A percentile compares a stretch with the other conserved stretches of the same genome.
Conservation (phyloP, 2,329 filamentous ascomycete species). For the Alternaria viburni region DNA sequence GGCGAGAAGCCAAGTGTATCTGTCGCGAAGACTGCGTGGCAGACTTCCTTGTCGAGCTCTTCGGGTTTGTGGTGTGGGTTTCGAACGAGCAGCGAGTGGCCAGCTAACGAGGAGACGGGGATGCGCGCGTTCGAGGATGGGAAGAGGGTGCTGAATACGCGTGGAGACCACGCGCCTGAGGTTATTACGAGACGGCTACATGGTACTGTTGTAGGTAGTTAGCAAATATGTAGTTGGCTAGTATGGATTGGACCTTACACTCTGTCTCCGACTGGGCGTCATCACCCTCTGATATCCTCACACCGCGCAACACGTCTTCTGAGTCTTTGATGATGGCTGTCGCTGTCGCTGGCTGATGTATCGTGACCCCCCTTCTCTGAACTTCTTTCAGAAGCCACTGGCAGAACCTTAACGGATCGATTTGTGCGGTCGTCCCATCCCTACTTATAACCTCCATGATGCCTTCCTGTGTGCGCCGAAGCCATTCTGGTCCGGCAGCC, state of each 20-base stretch:
- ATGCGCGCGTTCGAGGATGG: conserved; percentile 60
- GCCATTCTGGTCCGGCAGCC: conserved; percentile 61
- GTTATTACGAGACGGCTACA: conserved; percentile 71
- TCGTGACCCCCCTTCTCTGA: conserved; percentile 64
- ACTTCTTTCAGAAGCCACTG: conserved; percentile 68
- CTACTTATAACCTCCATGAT: conserved; percentile 67
- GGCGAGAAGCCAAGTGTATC: conserved; percentile 66
- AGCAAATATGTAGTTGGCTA: conserved; percentile 1
- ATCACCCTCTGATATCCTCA: conserved; percentile 46
- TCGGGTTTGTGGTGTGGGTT: conserved; percentile 60
- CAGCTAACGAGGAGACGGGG: conserved; percentile 68
- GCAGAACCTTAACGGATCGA: conserved; percentile 73
- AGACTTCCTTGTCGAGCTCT: conserved; percentile 55
- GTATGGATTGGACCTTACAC: conserved; percentile 3
- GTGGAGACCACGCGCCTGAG: conserved; percentile 73
- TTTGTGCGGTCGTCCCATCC: conserved; percentile 67
- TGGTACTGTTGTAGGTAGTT: conserved; percentile 54
- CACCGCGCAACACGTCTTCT: conserved; percentile 57
- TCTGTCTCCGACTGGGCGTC: conserved; percentile 5
- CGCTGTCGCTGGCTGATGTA: conserved; percentile 69
- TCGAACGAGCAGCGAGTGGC: conserved; percentile 73
- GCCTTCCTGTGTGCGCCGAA: conserved; percentile 62
- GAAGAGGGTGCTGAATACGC: conserved; percentile 71
- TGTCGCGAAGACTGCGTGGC: conserved; percentile 73
- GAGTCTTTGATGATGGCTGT: conserved; percentile 60